Percentiles rank a stretch among this genome's conserved stretches.
phyloP scores from a whole-genome alignment of 2,329 filamentous ascomycete species.

The Leptographium flavum region DNA sequence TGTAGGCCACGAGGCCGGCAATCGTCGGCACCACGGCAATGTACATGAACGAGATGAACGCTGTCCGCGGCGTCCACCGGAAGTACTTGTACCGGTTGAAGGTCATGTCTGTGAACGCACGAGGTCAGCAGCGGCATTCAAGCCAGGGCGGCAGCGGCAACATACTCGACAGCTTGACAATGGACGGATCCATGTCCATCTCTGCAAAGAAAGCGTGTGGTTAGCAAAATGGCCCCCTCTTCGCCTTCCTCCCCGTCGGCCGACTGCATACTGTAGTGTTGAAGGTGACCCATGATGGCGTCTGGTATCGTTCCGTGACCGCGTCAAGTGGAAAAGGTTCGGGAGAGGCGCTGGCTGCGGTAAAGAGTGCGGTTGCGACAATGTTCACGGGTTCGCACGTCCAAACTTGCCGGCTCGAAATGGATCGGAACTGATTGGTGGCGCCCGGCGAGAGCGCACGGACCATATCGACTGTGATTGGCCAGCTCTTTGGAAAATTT shows the following conservation, averaged over 20 bases:
- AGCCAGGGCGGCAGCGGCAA: not conserved
- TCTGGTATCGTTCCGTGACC: slow-evolving; percentile 5
- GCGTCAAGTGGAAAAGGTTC: not conserved
- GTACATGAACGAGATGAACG: slow-evolving; percentile 66
- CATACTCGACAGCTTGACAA: slow-evolving; percentile 31
- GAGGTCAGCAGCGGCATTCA: slow-evolving; percentile 6
- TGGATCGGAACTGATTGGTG: slow-evolving; percentile 11
- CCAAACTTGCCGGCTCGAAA: slow-evolving; percentile 4
- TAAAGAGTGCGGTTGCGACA: not conserved
- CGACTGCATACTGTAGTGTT: slow-evolving; percentile 25
- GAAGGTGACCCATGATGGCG: slow-evolving; percentile 27
- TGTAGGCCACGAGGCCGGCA: slow-evolving; percentile 59
- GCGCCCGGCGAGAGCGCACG: not conserved
- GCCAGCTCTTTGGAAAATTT: not conserved
- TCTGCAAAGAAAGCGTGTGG: slow-evolving; percentile 18
- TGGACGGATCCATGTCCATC: slow-evolving; percentile 31
- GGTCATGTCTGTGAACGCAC: slow-evolving; percentile 52
- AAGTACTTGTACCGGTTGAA: slow-evolving; percentile 87
- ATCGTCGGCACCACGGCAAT: slow-evolving; percentile 56
- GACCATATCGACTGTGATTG: slow-evolving; percentile 1
- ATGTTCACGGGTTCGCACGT: not conserved
- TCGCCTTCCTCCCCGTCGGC: not conserved
- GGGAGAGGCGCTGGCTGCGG: not conserved
- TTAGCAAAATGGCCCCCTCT: slow-evolving; percentile 16
- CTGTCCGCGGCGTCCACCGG: slow-evolving; percentile 78